Evolutionary conservation across 2,329 filamentous ascomycete genomes (phyloP), one percentile per base, ranked within the genome.

Genomic region (Teratosphaeria gauchensis): DNA sequence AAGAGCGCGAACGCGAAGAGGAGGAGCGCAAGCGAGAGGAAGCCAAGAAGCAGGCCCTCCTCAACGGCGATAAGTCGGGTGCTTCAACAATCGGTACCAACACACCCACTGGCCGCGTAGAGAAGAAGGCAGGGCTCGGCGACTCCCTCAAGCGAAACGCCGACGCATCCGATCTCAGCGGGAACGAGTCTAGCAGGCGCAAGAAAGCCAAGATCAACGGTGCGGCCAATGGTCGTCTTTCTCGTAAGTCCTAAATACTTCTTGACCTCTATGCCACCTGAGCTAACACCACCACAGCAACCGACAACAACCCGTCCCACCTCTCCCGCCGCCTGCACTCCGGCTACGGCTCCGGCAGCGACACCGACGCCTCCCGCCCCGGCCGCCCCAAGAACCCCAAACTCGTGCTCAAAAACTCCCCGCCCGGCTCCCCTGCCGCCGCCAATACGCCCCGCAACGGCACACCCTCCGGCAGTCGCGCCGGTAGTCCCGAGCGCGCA

Each of bases 131-230:
- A 4, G 80, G 21, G 12, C 84, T 65, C 68, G 69, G 71, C 2
- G 69, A 82, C 33, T 73, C 78, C 3, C 82, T 92, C 56, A 96
- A 96, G 76, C 86, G 91, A 19, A 96, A 91, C 16, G 90, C 92
- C 2, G 88, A 92, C 63, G 80, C 89, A 33, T 96, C 91, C 1
- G 92, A 97, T 71, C 90, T 90, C 9, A 95, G 90, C 71, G 92
- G 90, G 56, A 95, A 92, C 66, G 92, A 97, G 72, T 92, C 89
- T 0, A 84, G 86, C 28, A 87, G 88, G 64, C 42, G 42, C 16
- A 91, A 94, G 75, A 90, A 89, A 77, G 71, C 73, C 38, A 78
- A 77, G 66, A 52, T 61, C n/a, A 75, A 76, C 64, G 61, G 58
- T 51, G 57, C 58, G 11, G 53, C 61, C 11, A 63, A 63, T 48